phyloP scores from a whole-genome alignment of 2,329 filamentous ascomycete species.

The Zalaria obscura region DNA sequence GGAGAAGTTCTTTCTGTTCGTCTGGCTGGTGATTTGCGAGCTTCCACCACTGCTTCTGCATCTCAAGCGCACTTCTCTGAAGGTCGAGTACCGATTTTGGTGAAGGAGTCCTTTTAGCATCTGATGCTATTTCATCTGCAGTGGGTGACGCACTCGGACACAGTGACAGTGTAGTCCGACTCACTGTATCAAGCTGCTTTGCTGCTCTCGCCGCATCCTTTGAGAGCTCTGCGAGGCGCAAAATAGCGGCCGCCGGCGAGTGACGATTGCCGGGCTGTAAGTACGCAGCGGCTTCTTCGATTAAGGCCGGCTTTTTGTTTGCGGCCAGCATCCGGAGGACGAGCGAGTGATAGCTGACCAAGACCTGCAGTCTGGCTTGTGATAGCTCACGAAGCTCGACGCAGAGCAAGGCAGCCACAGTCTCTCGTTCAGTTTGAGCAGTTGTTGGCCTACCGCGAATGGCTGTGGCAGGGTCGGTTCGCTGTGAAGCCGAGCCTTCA shows the following conservation, averaged over 20 bases:
- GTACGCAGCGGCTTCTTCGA: conserved; percentile 43
- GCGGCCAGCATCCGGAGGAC: conserved; percentile 48
- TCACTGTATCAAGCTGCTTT: conserved; percentile 56
- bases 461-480: too few species aligned
- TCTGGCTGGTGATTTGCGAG: conserved; percentile 46
- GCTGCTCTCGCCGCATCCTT: conserved; percentile 29
- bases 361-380: conserved; percentile 30
- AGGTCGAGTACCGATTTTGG: conserved; percentile 47
- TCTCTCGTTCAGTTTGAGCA: conserved; percentile 22
- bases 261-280: conserved; percentile 38
- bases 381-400: conserved; percentile 34
- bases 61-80: conserved; percentile 48
- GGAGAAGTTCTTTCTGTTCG: conserved; percentile 48
- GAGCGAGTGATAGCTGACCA: conserved; percentile 52
- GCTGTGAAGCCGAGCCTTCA: conserved; percentile 23
- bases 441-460: conserved; percentile 1
- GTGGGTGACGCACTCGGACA: conserved; percentile 52
- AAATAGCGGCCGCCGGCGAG: conserved; percentile 46
- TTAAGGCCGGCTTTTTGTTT: conserved; percentile 42
- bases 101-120: conserved; percentile 39
- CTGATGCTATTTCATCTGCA: conserved; percentile 43
- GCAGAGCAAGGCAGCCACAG: conserved; percentile 46
- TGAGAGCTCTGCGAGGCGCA: conserved; percentile 24
- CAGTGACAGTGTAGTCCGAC: conserved; percentile 50
- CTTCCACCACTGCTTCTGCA: conserved; percentile 52